These are phyloP conservation scores for Syncephalis fuscata DNA, from an alignment of 371 early-diverging fungal species.

Conservation along the genomic window DNA sequence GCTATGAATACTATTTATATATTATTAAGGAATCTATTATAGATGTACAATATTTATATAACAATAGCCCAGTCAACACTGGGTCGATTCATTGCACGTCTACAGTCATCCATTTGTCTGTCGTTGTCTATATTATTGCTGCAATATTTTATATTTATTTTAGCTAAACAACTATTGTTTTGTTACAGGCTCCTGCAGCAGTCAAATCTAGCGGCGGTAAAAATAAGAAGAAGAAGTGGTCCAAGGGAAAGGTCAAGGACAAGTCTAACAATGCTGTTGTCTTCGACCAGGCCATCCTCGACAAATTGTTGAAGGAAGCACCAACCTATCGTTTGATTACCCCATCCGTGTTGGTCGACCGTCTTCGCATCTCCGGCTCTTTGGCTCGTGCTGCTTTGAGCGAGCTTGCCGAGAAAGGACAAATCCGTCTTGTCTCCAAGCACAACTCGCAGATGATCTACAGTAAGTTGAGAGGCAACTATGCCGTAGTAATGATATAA, in stretches of 20 bases:
- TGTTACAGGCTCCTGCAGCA: no score
- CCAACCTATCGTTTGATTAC: slow-evolving; percentile 98
- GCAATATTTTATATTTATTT: no score
- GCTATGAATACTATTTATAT: no score
- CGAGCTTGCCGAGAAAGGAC: slow-evolving; percentile 80
- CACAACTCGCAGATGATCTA: slow-evolving; percentile 92
- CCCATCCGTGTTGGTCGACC: slow-evolving; percentile 93
- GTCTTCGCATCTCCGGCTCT: slow-evolving; percentile 94
- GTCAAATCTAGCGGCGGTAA: slow-evolving; percentile 52
- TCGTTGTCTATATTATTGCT: no score
- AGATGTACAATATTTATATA: no score
- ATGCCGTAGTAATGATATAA: no score
- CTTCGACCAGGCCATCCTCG: slow-evolving; percentile 35
- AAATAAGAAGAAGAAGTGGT: slow-evolving; percentile 70
- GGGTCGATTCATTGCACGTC: no score
- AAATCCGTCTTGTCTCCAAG: slow-evolving; percentile 75
- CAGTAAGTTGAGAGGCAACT: no score
- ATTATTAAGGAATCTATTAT: no score
- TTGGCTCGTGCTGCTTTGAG: slow-evolving; percentile 89
- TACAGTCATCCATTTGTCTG: no score
- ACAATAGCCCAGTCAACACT: no score
- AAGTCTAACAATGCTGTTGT: slow-evolving; percentile 49
- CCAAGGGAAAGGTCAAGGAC: slow-evolving; percentile 33
- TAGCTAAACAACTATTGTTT: no score
- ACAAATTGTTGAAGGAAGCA: slow-evolving; percentile 83